A percentile compares a stretch with the other conserved stretches of the same genome.
Conservation (phyloP, 768 basidiomycete genomes). For the Psilocybe sp. region DNA sequence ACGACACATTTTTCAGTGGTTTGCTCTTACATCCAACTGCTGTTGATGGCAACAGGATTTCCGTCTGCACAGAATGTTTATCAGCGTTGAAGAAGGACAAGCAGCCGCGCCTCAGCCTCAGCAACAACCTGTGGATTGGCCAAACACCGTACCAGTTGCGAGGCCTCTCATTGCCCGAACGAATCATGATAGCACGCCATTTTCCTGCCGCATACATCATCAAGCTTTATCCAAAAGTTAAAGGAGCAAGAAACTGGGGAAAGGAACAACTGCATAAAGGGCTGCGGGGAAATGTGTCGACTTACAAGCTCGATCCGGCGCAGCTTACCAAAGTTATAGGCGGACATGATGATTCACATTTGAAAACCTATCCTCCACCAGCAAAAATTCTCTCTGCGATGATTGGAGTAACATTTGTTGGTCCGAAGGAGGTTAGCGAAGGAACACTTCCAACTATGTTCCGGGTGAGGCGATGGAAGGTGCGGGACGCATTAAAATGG, state of each 20-base stretch:
- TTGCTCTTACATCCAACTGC: not conserved
- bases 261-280: conserved; percentile 3
- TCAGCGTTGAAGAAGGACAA: not conserved
- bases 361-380: not conserved
- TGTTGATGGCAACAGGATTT: not conserved
- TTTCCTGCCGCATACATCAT: conserved; percentile 31
- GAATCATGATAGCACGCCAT: conserved; percentile 28
- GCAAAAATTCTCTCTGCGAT: conserved; percentile 5
- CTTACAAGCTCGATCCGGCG: conserved; percentile 24
- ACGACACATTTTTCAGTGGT: not conserved
- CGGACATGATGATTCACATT: no score
- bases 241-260: conserved; percentile 15
- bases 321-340: not conserved
- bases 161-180: conserved; percentile 30
- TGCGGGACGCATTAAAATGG: conserved; percentile 7
- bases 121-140: conserved; percentile 40
- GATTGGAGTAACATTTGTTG: conserved; percentile 14
- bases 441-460: conserved; percentile 12
- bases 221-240: conserved; percentile 33
- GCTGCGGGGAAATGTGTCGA: conserved; percentile 24
- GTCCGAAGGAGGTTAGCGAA: conserved; percentile 4
- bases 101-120: conserved; percentile 20
- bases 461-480: conserved; percentile 2
- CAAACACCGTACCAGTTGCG: conserved; percentile 22
- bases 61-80: conserved; percentile 3